Evolutionary conservation across 2,329 filamentous ascomycete genomes (phyloP), one percentile per base, ranked within the genome.

Genomic region (Fusarium sp.): DNA sequence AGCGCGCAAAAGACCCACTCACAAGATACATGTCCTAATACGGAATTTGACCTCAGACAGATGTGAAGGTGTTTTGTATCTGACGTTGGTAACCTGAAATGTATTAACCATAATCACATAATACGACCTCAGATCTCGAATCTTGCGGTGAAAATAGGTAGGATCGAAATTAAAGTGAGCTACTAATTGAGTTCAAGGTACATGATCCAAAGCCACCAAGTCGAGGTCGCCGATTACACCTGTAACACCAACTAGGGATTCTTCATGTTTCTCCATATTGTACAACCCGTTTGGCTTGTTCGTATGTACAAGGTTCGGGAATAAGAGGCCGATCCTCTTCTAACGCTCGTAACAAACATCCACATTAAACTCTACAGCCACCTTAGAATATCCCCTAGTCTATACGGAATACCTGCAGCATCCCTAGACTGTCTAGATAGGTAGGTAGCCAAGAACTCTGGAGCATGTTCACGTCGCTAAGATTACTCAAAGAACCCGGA

Each of bases 1-100:
- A 52, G 55, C 44, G 35, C 40, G 58, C 23, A 10, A 19, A 13
- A 25, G 25, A 55, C 40, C 57, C 60, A 63, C 59, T 53, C 35
- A 44, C 45, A 30, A 64, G 40, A 47, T 44, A 52, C 64, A 33
- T 39, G 15, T 59, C 65, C 51, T 43, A 32, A 60, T 60, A 22
- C 50, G 53, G 58, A 60, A 30, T 15, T 45, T 51, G 27, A 11
- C 27, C 11, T 30, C 27, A 30, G 11, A 13, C 9, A 30, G 27
- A 10, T 30, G 11, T 30, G 10, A 30, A 30, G 10, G 27, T 30
- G 11, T 30, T 27, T 27, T 30, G 11, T 5, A 13, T 30, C 27
- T 30, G 27, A 30, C 27, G 11, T 30, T 10, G 10, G 10, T 30
- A 10, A 10, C 27, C 23, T 23, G 7, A 7, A 23, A 30, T 30